Percentiles rank a stretch among this genome's conserved stretches.
phyloP scores from a whole-genome alignment of 2,329 filamentous ascomycete genomes.

The Hymenoscyphus occultus region DNA sequence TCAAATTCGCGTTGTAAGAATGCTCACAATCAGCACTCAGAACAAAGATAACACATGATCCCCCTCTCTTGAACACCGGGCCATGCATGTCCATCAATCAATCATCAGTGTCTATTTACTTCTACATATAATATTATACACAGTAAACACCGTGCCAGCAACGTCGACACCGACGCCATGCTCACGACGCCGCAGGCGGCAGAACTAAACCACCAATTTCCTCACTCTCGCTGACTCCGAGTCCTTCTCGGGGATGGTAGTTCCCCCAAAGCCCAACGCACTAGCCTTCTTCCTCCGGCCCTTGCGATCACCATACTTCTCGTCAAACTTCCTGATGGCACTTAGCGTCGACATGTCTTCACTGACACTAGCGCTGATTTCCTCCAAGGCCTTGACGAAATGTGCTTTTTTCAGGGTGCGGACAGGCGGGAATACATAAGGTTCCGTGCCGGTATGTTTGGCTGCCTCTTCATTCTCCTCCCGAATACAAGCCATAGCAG shows the following conservation, averaged over 20 bases:
- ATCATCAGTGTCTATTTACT: neutral
- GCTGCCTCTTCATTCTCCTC: slow-evolving; percentile 58
- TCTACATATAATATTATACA: neutral
- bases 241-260: slow-evolving; percentile 32
- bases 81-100: neutral
- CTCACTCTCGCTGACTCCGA: slow-evolving; percentile 35
- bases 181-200: neutral
- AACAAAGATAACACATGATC: neutral
- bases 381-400: slow-evolving; percentile 80
- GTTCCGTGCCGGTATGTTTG: slow-evolving; percentile 41
- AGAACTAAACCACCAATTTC: slow-evolving; percentile 24
- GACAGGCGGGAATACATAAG: slow-evolving; percentile 59
- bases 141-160: neutral
- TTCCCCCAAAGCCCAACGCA: slow-evolving; percentile 56
- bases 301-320: slow-evolving; percentile 84
- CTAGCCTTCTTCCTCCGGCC: slow-evolving; percentile 58
- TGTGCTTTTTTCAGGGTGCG: slow-evolving; percentile 65
- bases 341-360: slow-evolving; percentile 88
- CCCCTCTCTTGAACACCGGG: neutral
- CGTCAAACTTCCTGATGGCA: slow-evolving; percentile 91
- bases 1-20: too few relatives aligned
- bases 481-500: slow-evolving; percentile 73
- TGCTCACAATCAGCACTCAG: neutral
- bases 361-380: slow-evolving; percentile 88
- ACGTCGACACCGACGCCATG: neutral